These are phyloP conservation scores for Durotheca rogersii DNA, from an alignment of 495 filamentous ascomycete genomes.

Conservation along the genomic window DNA sequence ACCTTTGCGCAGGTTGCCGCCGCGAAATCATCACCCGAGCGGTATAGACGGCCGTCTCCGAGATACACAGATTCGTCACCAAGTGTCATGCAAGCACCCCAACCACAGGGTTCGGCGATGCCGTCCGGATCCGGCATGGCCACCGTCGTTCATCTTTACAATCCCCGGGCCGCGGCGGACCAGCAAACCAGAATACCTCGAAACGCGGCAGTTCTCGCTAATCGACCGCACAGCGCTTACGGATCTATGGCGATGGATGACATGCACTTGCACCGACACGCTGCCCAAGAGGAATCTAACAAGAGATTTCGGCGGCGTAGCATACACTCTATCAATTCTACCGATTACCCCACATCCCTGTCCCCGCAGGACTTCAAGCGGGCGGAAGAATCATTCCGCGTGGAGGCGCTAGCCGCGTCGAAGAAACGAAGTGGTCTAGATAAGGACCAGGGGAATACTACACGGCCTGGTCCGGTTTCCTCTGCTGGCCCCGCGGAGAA, in stretches of 20 bases:
- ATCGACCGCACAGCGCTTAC: slow-evolving; percentile 50
- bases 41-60: slow-evolving; percentile 53
- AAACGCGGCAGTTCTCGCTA: slow-evolving; percentile 33
- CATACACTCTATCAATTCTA: slow-evolving; percentile 74
- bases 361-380: slow-evolving; percentile 43
- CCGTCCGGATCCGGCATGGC: slow-evolving; percentile 40
- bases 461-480: slow-evolving; percentile 26
- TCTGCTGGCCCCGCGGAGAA: slow-evolving; percentile 20
- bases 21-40: slow-evolving; percentile 51
- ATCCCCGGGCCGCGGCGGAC: slow-evolving; percentile 31
- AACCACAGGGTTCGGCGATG: slow-evolving; percentile 37
- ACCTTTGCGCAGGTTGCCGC: slow-evolving; percentile 40
- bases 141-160: slow-evolving; percentile 47
- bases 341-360: slow-evolving; percentile 48
- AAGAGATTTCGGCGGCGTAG: slow-evolving; percentile 80
- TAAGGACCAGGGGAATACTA: slow-evolving; percentile 38
- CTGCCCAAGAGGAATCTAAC: slow-evolving; percentile 62
- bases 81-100: slow-evolving; percentile 27
- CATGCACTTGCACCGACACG: slow-evolving; percentile 49
- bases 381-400: slow-evolving; percentile 42
- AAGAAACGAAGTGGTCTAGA: slow-evolving; percentile 37
- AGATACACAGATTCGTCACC: slow-evolving; percentile 43
- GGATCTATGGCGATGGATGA: slow-evolving; percentile 51
- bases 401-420: slow-evolving; percentile 34
- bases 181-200: slow-evolving; percentile 36